Evolutionary conservation across 1,284 basidiomycete species (phyloP).

Genomic region (Pseudozyma thailandica): DNA sequence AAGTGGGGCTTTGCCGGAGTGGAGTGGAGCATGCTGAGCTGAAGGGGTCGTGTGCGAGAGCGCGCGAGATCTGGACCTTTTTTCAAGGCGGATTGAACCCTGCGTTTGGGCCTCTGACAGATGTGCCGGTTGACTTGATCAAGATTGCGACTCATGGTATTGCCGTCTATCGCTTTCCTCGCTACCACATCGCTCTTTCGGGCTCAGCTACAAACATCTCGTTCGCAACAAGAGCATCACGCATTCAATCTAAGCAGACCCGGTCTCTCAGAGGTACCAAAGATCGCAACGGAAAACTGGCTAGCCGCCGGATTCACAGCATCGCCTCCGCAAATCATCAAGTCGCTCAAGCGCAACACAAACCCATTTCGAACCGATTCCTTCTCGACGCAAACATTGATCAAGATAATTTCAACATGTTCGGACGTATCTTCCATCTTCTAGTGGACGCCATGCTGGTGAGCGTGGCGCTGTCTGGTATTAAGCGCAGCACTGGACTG

Average conservation of each 20-base stretch:
- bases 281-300: too few species aligned
- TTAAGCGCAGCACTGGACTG: slow-evolving; percentile 65
- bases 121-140: background rate
- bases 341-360: too few species aligned
- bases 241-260: too few species aligned
- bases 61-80: slow-evolving; percentile 15
- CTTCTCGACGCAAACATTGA: too few species aligned
- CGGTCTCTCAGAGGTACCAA: too few species aligned
- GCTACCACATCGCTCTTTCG: background rate
- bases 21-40: background rate
- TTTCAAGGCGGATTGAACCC: slow-evolving; percentile 17
- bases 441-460: slow-evolving; percentile 64
- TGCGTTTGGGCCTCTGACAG: slow-evolving; percentile 29
- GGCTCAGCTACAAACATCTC: background rate
- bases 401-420: slow-evolving; percentile 44
- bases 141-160: background rate
- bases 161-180: too few species aligned
- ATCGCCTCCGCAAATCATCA: too few species aligned
- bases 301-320: too few species aligned
- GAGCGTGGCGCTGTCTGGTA: slow-evolving; percentile 62
- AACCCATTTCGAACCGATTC: too few species aligned
- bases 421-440: slow-evolving; percentile 63
- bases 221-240: too few species aligned
- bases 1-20: too few species aligned
- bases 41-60: slow-evolving; percentile 20